phyloP scores from a whole-genome alignment of 73 alveolate genomes.

The Durusdinium trenchii region DNA sequence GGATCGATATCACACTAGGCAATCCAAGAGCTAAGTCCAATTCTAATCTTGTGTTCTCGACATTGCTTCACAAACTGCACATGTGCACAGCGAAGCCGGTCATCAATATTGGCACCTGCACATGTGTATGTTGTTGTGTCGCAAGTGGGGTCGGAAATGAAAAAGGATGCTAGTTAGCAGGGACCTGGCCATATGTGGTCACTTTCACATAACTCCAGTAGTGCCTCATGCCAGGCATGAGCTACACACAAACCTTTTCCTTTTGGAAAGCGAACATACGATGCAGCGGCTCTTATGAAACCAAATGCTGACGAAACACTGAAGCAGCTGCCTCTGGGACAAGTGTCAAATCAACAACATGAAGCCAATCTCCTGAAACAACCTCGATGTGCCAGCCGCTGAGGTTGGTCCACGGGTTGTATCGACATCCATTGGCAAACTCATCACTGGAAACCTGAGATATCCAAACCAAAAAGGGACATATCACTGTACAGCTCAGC shows the following conservation, averaged over 20 bases:
- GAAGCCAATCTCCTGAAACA: neutral
- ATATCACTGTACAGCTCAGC: neutral
- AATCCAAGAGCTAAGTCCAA: no score
- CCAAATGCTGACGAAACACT: neutral
- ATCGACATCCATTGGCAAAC: neutral
- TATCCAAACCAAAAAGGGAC: neutral
- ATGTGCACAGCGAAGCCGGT: neutral
- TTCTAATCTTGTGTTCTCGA: neutral
- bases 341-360: neutral
- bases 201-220: neutral
- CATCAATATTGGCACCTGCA: slow-evolving; percentile 23
- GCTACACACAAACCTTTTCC: neutral
- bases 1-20: no score
- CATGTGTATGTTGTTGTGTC: no score
- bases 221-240: neutral
- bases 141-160: neutral
- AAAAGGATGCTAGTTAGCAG: neutral
- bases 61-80: neutral
- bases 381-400: neutral
- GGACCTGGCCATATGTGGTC: neutral
- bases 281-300: neutral
- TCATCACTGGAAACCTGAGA: neutral
- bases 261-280: neutral
- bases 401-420: neutral
- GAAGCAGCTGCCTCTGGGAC: slow-evolving; percentile 13